phyloP scores from a whole-genome alignment of 805 yeast genomes.

The Candida silvicultrix region DNA sequence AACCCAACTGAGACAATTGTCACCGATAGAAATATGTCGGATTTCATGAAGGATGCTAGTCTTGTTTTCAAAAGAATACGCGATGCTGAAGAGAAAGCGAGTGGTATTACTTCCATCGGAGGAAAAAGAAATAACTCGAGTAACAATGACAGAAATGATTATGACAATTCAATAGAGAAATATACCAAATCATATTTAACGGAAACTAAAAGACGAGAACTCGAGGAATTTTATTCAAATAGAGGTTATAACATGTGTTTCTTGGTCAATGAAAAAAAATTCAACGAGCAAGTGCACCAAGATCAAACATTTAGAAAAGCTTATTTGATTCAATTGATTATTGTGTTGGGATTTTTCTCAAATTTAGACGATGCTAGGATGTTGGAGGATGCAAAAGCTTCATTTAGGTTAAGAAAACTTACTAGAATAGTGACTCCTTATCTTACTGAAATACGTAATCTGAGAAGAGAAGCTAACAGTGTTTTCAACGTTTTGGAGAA shows the following conservation, averaged over 20 bases:
- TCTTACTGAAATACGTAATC: not conserved
- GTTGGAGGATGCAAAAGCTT: not conserved
- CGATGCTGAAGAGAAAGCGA: not conserved
- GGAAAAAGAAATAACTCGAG: not conserved
- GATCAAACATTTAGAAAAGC: constrained; percentile 14
- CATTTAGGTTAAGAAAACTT: not conserved
- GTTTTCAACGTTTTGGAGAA: constrained; percentile 1
- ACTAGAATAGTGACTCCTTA: not conserved
- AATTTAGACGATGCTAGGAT: not conserved
- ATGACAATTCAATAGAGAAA: constrained; percentile 3
- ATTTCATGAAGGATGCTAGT: not conserved
- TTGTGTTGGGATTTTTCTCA: not conserved
- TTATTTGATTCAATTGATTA: constrained; percentile 6
- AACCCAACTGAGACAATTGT: constrained; percentile 8
- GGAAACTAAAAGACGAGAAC: constrained; percentile 5
- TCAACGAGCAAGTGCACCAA: constrained; percentile 10
- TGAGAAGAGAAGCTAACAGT: constrained; percentile 2
- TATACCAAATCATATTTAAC: constrained; percentile 6
- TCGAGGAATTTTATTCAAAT: constrained; percentile 7
- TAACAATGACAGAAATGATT: not conserved
- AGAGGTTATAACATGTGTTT: constrained; percentile 14
- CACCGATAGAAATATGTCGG: not conserved
- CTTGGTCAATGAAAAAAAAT: constrained; percentile 8
- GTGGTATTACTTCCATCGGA: not conserved
- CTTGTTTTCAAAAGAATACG: not conserved